A percentile compares a stretch with the other conserved stretches of the same genome.
These are phyloP conservation scores for Allium cepa DNA, from an alignment of 106 monocot genomes.

Conservation along the genomic window DNA sequence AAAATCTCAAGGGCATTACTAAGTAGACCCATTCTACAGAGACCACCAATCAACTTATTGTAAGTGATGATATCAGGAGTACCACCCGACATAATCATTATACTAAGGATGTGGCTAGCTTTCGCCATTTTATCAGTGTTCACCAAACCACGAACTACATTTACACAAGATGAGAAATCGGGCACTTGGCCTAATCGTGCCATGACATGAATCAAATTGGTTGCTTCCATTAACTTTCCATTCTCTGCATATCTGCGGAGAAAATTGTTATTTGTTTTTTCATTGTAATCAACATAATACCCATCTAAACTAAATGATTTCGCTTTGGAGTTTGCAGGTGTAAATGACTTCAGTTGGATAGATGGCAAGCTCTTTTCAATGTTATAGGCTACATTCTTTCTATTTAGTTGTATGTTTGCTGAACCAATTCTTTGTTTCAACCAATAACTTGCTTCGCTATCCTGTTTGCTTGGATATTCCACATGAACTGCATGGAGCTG, in stretches of 20 bases:
- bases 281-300: constrained; percentile 32
- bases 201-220: constrained; percentile 64
- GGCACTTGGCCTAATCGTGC: constrained; percentile 60
- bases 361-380: constrained; percentile 1
- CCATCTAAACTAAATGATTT: constrained; percentile 17
- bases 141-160: constrained; percentile 50
- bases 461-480: constrained; percentile 11
- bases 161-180: constrained; percentile 40
- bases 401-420: constrained; percentile 4
- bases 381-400: not conserved
- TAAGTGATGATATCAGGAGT: constrained; percentile 63
- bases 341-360: constrained; percentile 4
- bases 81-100: constrained; percentile 66
- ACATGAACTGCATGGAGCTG: constrained; percentile 10
- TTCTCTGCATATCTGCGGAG: constrained; percentile 36
- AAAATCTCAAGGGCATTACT: constrained; percentile 25
- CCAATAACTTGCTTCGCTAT: not conserved
- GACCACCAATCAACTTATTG: constrained; percentile 64
- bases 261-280: constrained; percentile 35
- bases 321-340: constrained; percentile 4
- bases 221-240: constrained; percentile 54
- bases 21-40: constrained; percentile 51
- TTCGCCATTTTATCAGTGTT: constrained; percentile 41
- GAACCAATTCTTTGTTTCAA: constrained; percentile 4
- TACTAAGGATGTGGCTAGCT: constrained; percentile 30